Percentiles rank a stretch among this genome's conserved stretches.
Evolutionary conservation across 1,284 basidiomycete genomes (phyloP).

Genomic region (Apiotrichum siamense): DNA sequence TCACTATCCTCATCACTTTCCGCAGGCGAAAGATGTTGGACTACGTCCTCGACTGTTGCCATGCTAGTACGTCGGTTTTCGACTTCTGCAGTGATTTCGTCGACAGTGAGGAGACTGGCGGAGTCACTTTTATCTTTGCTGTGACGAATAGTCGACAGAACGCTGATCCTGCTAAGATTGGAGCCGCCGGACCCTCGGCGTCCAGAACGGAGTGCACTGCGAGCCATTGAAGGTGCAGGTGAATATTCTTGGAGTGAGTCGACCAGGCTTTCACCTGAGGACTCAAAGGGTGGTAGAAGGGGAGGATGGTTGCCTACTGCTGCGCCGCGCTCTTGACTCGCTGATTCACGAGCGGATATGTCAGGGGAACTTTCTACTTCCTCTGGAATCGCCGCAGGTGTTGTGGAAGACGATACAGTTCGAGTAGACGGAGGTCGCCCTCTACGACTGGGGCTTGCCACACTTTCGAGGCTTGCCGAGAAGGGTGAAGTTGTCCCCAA

Average conservation of each 20-base stretch:
- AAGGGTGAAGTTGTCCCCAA: background rate
- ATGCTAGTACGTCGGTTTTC: slow-evolving; percentile 67
- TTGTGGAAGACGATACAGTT: slow-evolving; percentile 17
- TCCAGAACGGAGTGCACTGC: slow-evolving; percentile 45
- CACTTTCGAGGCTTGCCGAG: slow-evolving; percentile 6
- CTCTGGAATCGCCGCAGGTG: slow-evolving; percentile 35
- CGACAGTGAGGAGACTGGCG: slow-evolving; percentile 87
- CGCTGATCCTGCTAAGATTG: slow-evolving; percentile 57
- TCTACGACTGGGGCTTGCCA: slow-evolving; percentile 17
- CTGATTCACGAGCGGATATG: background rate
- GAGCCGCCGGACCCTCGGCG: slow-evolving; percentile 53
- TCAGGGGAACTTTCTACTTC: slow-evolving; percentile 23
- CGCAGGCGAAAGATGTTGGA: background rate
- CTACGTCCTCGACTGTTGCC: slow-evolving; percentile 46
- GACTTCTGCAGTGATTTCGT: slow-evolving; percentile 95
- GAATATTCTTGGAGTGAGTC: slow-evolving; percentile 60
- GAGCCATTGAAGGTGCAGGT: slow-evolving; percentile 25
- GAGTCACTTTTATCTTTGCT: slow-evolving; percentile 79
- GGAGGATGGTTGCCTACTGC: slow-evolving; percentile 46
- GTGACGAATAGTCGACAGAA: slow-evolving; percentile 70
- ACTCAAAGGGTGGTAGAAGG: slow-evolving; percentile 70
- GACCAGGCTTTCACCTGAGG: slow-evolving; percentile 68
- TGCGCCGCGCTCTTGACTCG: background rate
- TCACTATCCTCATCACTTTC: slow-evolving; percentile 2
- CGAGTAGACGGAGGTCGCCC: slow-evolving; percentile 23